These are phyloP conservation scores for Lichtheimia hyalospora DNA, from an alignment of 371 early-diverging fungal species.

Conservation along the genomic window DNA sequence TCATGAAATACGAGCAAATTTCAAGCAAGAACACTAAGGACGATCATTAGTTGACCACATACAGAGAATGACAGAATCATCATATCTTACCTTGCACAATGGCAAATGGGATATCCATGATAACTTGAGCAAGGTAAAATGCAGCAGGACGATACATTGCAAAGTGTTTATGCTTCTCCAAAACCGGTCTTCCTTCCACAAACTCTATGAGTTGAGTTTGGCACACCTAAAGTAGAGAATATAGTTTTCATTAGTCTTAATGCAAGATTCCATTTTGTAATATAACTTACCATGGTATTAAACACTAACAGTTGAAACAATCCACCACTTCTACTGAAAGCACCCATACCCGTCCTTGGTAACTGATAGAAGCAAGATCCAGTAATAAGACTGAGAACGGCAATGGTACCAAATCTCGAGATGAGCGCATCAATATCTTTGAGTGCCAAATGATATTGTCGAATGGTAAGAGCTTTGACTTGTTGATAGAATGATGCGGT, in stretches of 20 bases:
- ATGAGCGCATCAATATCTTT: slow-evolving; percentile 46
- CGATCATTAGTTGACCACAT: slow-evolving; percentile 23
- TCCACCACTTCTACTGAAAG: slow-evolving; percentile 41
- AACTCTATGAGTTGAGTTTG: slow-evolving; percentile 51
- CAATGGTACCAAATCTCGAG: slow-evolving; percentile 53
- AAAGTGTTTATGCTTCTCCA: slow-evolving; percentile 70
- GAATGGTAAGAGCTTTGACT: slow-evolving; percentile 43
- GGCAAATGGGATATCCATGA: slow-evolving; percentile 40
- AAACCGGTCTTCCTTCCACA: slow-evolving; percentile 56
- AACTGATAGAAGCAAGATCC: slow-evolving; percentile 65
- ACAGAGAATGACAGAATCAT: too few relatives aligned
- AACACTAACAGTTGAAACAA: too few relatives aligned
- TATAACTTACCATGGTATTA: slow-evolving; percentile 51
- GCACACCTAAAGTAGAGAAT: slow-evolving; percentile 40
- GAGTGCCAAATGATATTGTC: slow-evolving; percentile 48
- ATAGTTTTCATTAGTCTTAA: slow-evolving; percentile 11
- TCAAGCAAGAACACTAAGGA: slow-evolving; percentile 57
- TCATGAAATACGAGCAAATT: slow-evolving; percentile 43
- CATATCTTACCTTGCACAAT: slow-evolving; percentile 15
- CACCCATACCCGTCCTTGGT: slow-evolving; percentile 50
- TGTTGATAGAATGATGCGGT: slow-evolving; percentile 51
- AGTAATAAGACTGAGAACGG: slow-evolving; percentile 64
- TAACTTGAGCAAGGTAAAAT: slow-evolving; percentile 59
- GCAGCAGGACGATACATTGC: slow-evolving; percentile 69
- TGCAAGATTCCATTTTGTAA: slow-evolving; percentile 57